Evolutionary conservation across 495 filamentous ascomycete species (phyloP), one percentile per base, ranked within the genome.

Genomic region (Neurospora sp.): DNA sequence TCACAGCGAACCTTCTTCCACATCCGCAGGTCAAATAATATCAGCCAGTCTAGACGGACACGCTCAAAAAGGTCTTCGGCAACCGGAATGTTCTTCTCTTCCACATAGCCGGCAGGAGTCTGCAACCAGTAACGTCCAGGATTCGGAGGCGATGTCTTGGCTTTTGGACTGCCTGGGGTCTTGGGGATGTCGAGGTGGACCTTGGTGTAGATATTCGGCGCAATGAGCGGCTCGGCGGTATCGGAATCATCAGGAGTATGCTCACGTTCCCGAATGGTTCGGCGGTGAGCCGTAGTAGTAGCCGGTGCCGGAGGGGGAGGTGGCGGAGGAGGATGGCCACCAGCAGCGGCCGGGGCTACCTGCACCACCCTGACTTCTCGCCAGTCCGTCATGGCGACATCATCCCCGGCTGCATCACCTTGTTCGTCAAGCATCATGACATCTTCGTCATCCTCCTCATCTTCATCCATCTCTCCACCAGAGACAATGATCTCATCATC

Each of bases 1-100:
- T 97, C 91, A 53, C 93, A 92, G 16, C 96, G 90, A 9, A 94
- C 90, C 79, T 93, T 94, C 84, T 99, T 99, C 96, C 96, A 99
- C 82, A 99, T 85, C 70, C 96, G 84, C 46, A 99, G 83, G 78
- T 99, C 96, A 81, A 95, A 99, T n/a, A 99, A 87, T 53, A 99
- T 92, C 81, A 98, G 86, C 91, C 92, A 97, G 80, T 99, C 96
- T 5, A 99, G 84, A 40, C 96, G 92, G 12, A 98, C 91, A 35
- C 96, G 90, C 76, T 94, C 87, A 80, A 91, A 91, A 41, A 98
- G 82, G 77, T 99, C 91, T 77, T 98, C 96, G 71, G 94, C 89
- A 2, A 88, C 81, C 20, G 91, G 91, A 6, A 91, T 81, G 37
- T 85, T 81, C 18, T 88, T 84, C 18, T 87, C 85, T 39, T 85